Conservation (phyloP, 2,329 filamentous ascomycete species). For the Colletotrichum spinosum region DNA sequence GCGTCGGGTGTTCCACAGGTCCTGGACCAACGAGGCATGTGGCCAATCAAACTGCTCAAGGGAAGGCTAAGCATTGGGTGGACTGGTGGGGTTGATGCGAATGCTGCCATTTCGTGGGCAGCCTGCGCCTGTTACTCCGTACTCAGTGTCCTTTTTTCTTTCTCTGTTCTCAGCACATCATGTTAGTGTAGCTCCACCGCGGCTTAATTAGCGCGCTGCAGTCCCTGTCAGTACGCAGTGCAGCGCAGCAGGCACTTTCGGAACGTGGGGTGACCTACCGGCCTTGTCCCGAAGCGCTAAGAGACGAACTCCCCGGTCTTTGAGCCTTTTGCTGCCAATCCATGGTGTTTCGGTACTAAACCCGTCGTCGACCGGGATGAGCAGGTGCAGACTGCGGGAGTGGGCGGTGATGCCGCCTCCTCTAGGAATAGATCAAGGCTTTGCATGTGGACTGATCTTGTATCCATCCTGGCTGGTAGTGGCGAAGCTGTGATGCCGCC, state of each 20-base stretch:
- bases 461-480: neutral
- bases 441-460: neutral
- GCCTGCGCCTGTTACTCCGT: too few species aligned
- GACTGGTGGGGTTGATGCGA: constrained; percentile 17
- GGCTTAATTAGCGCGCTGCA: too few species aligned
- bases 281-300: too few species aligned
- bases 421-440: neutral
- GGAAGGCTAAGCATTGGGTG: neutral
- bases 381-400: too few species aligned
- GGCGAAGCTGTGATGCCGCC: neutral
- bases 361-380: too few species aligned
- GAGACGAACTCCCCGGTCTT: too few species aligned
- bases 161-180: too few species aligned
- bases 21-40: neutral
- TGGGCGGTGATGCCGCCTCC: constrained; percentile 16
- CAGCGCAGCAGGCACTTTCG: neutral
- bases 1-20: neutral
- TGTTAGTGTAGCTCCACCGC: too few species aligned
- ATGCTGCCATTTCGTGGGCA: neutral
- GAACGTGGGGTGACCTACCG: constrained; percentile 6
- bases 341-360: too few species aligned
- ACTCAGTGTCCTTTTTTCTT: neutral
- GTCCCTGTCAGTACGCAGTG: too few species aligned
- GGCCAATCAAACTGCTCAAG: constrained; percentile 1
- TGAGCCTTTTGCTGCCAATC: too few species aligned